Conservation (phyloP, 306 rosid genomes). For the Astragalus glycyphyllos region DNA sequence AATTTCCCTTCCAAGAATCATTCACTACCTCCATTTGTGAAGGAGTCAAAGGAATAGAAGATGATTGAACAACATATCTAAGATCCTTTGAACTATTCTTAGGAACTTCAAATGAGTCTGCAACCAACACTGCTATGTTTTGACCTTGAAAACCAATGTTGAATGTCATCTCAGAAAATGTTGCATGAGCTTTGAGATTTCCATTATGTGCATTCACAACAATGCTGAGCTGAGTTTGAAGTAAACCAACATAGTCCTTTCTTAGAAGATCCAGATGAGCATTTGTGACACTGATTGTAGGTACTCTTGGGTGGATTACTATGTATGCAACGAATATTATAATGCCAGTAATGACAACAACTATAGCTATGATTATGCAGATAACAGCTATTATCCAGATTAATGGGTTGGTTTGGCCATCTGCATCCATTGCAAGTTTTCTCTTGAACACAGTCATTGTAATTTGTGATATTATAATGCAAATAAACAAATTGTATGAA, state of each 20-base stretch:
- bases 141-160: slow-evolving; percentile 56
- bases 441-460: slow-evolving; percentile 34
- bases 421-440: slow-evolving; percentile 16
- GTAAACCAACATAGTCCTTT: slow-evolving; percentile 56
- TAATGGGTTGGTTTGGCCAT: slow-evolving; percentile 58
- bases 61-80: slow-evolving; percentile 55
- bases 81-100: slow-evolving; percentile 58
- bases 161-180: slow-evolving; percentile 61
- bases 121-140: slow-evolving; percentile 59
- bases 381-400: slow-evolving; percentile 67
- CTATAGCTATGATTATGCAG: slow-evolving; percentile 64
- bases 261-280: slow-evolving; percentile 62
- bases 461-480: slow-evolving; percentile 8
- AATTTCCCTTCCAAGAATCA: slow-evolving; percentile 53
- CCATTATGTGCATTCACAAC: slow-evolving; percentile 70
- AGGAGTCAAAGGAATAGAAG: slow-evolving; percentile 60
- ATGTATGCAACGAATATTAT: slow-evolving; percentile 64
- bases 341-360: slow-evolving; percentile 61
- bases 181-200: slow-evolving; percentile 75
- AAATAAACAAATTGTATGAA: slow-evolving; percentile 44
- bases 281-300: slow-evolving; percentile 54
- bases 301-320: slow-evolving; percentile 73
- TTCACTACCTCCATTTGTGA: slow-evolving; percentile 58
- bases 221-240: slow-evolving; percentile 61
- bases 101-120: slow-evolving; percentile 57